Base-by-base conservation (phyloP, 192 early-diverging fungal species). In the Backusella psychrophila region DNA sequence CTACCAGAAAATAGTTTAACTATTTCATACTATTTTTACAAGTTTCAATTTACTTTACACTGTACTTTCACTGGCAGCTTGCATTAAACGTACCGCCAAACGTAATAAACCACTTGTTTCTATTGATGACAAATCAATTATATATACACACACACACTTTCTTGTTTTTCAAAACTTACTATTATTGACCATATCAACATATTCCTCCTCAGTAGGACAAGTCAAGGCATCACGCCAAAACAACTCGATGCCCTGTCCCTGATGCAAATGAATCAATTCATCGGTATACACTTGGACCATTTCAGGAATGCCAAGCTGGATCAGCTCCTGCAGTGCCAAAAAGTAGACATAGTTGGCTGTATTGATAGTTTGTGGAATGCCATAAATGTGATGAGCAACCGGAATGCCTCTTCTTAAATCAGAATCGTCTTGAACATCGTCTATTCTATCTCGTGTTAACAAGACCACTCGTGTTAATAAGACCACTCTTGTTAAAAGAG, bases 341-440 rank as follows among this genome's bases (percentile, higher is more conserved):
- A 99, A 98, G 77, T 97, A 99, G 46, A 97, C 94, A 73, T 95
- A 97, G 79, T 98, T 98, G 19, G 95, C 97, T 38, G 92, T 96
- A 76, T 98, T 98, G 73, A 99, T 98, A 2, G 95, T 94, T 66
- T 90, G 88, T 6, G 98, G 89, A n/a, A 93, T 84, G 6, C 98
- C 98, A 86, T 92, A 99, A 66, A 99, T 96, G 72, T 95, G 93
- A 84, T 99, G 97, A 2, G 98, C 96, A 31, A 96, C 97, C 72
- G 97, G 89, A 65, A 91, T 84, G 6, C 97, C 96, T 78, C 98
- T 80, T 67, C 98, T 85, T 66, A 98, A 75, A 38, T 87, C 88
- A 0, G 96, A 97, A 75, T 90, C 93, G 75, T 99, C 98, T 81
- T 99, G 94, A 35, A 99, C 93, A 67, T 99, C 98, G 77, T 99